These are phyloP conservation scores for Dothistroma septosporum DNA, from an alignment of 2,329 filamentous ascomycete genomes.

Conservation along the genomic window DNA sequence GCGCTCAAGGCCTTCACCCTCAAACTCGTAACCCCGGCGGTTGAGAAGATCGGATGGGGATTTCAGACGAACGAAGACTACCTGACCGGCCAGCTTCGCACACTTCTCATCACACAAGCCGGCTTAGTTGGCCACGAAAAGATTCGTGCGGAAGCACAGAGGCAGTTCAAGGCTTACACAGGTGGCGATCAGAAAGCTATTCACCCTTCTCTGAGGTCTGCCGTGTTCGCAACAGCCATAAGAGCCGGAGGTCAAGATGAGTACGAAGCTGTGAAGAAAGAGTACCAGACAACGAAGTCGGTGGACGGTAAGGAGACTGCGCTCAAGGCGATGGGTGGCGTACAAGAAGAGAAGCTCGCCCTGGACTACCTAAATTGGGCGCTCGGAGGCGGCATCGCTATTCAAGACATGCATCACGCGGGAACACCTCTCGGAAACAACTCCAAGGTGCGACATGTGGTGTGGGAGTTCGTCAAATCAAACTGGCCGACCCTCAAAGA, in stretches of 20 bases:
- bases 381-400: slow-evolving; percentile 77
- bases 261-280: slow-evolving; percentile 71
- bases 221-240: slow-evolving; percentile 76
- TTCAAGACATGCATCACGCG: slow-evolving; percentile 82
- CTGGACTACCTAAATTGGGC: slow-evolving; percentile 65
- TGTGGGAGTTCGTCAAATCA: slow-evolving; percentile 82
- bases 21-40: slow-evolving; percentile 69
- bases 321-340: slow-evolving; percentile 69
- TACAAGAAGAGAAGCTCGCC: slow-evolving; percentile 66
- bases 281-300: slow-evolving; percentile 76
- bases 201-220: slow-evolving; percentile 73
- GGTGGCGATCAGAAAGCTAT: slow-evolving; percentile 65
- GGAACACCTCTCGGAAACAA: slow-evolving; percentile 71
- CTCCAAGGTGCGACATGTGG: slow-evolving; percentile 62
- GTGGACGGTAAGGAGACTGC: slow-evolving; percentile 89
- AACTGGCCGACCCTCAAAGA: slow-evolving; percentile 73
- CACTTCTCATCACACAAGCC: slow-evolving; percentile 72
- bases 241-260: slow-evolving; percentile 67
- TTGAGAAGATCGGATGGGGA: slow-evolving; percentile 81
- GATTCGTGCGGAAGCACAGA: slow-evolving; percentile 67
- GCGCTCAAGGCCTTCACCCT: slow-evolving; percentile 75
- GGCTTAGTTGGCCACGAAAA: slow-evolving; percentile 70
- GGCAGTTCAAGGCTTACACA: slow-evolving; percentile 76
- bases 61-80: slow-evolving; percentile 74
- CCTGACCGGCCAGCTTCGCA: slow-evolving; percentile 75